phyloP scores from a whole-genome alignment of 1,284 basidiomycete species.

The Ganoderma lingzhi region DNA sequence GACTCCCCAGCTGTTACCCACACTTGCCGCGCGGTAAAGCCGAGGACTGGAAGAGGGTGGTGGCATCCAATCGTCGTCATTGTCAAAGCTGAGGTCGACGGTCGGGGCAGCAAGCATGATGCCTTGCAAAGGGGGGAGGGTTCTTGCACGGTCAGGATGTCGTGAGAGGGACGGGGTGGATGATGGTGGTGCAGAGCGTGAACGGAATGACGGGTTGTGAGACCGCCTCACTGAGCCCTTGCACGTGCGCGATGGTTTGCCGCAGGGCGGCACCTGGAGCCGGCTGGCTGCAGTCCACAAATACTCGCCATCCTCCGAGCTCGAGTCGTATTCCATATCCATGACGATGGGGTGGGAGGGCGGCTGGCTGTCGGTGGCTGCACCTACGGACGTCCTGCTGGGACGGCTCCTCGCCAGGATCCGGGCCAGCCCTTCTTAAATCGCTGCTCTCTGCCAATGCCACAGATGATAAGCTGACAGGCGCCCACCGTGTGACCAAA shows the following conservation, averaged over 20 bases:
- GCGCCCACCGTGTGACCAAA: constrained; percentile 19
- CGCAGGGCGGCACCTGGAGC: constrained; percentile 36
- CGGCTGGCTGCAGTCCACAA: constrained; percentile 40
- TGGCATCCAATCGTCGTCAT: constrained; percentile 65
- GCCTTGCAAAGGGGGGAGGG: constrained; percentile 33
- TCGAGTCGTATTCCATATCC: constrained; percentile 38
- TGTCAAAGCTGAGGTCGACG: constrained; percentile 66
- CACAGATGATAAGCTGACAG: constrained; percentile 24
- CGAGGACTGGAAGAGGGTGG: constrained; percentile 45
- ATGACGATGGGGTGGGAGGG: constrained; percentile 28
- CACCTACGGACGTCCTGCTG: constrained; percentile 21
- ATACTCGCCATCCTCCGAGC: constrained; percentile 41
- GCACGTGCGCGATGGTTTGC: constrained; percentile 35
- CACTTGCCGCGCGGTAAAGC: constrained; percentile 69
- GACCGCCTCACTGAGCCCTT: constrained; percentile 28
- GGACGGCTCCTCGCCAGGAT: constrained; percentile 20
- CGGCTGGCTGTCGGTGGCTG: constrained; percentile 23
- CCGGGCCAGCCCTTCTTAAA: constrained; percentile 25
- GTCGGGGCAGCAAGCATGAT: constrained; percentile 66
- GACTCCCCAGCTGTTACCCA: constrained; percentile 81
- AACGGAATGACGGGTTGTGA: constrained; percentile 38
- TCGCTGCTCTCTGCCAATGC: constrained; percentile 21
- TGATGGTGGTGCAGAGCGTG: constrained; percentile 43
- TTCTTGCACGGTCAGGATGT: constrained; percentile 27
- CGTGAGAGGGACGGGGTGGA: constrained; percentile 35